Percentiles rank a stretch among this genome's conserved stretches.
These are phyloP conservation scores for Kodamaea sagamina DNA, from an alignment of 805 yeast genomes.

Conservation along the genomic window DNA sequence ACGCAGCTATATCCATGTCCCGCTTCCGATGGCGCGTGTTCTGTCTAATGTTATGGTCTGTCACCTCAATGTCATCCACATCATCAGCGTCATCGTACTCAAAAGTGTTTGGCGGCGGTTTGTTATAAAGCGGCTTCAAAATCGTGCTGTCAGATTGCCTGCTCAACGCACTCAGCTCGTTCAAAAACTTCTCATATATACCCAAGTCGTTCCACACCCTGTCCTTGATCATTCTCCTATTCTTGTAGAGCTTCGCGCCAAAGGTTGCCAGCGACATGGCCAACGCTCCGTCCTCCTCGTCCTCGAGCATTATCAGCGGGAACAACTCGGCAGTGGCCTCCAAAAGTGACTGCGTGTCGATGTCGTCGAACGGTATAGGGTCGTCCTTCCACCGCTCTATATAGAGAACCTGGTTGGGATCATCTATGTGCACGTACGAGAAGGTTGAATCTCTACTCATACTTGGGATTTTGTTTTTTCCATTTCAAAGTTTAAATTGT, in stretches of 20 bases:
- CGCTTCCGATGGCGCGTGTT: conserved; percentile 3
- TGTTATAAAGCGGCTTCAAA: conserved; percentile 28
- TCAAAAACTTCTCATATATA: conserved; percentile 30
- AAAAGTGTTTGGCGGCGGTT: conserved; percentile 15
- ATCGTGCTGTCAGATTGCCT: conserved; percentile 34
- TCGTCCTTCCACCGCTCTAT: conserved; percentile 46
- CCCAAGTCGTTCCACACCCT: conserved; percentile 39
- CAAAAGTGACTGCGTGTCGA: conserved; percentile 39
- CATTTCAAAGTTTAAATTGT: background rate
- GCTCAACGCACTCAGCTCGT: conserved; percentile 19
- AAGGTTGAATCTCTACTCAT: conserved; percentile 15
- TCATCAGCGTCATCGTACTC: conserved; percentile 18
- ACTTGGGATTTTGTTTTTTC: background rate
- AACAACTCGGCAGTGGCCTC: conserved; percentile 40
- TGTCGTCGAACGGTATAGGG: conserved; percentile 42
- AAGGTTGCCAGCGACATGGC: conserved; percentile 37
- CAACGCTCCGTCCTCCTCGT: conserved; percentile 41
- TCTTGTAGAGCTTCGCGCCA: conserved; percentile 42
- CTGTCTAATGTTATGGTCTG: background rate
- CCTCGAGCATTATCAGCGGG: conserved; percentile 39
- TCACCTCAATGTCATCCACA: background rate
- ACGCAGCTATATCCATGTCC: conserved; percentile 30
- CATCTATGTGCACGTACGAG: conserved; percentile 38
- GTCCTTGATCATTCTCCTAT: conserved; percentile 31
- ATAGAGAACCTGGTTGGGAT: conserved; percentile 41